phyloP scores from a whole-genome alignment of 2,329 filamentous ascomycete species.

The Didymella glomerata region DNA sequence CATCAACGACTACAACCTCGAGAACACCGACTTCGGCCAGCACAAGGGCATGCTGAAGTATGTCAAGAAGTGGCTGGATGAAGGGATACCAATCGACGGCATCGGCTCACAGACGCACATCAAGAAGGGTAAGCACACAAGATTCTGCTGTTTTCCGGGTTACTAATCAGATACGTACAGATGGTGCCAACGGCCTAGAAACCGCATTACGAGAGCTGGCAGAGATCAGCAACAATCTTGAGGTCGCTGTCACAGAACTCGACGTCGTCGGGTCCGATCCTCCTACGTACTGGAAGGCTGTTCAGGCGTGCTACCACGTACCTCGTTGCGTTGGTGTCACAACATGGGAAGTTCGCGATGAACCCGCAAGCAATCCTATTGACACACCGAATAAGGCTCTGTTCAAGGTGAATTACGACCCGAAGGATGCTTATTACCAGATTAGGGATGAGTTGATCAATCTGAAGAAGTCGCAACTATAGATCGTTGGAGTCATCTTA shows the following conservation, averaged over 20 bases:
- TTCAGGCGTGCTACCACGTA: conserved; percentile 66
- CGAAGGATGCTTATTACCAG: conserved; percentile 52
- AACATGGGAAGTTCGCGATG: conserved; percentile 64
- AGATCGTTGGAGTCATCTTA: too few relatives aligned
- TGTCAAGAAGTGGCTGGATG: conserved; percentile 70
- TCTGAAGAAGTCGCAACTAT: not conserved
- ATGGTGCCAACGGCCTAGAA: not conserved
- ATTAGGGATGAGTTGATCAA: not conserved
- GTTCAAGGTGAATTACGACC: conserved; percentile 55
- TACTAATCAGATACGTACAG: not conserved
- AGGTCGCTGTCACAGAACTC: conserved; percentile 73
- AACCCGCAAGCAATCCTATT: conserved; percentile 24
- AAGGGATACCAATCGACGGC: conserved; percentile 71
- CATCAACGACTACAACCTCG: conserved; percentile 77
- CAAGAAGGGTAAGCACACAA: conserved; percentile 9
- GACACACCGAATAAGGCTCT: conserved; percentile 55
- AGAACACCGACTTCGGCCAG: conserved; percentile 65
- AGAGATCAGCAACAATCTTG: conserved; percentile 32
- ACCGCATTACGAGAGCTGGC: not conserved
- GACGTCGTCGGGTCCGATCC: conserved; percentile 68
- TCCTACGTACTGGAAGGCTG: conserved; percentile 64
- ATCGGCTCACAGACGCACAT: conserved; percentile 64
- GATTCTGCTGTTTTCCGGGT: too few relatives aligned
- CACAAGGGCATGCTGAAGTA: conserved; percentile 62
- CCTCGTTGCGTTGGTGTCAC: conserved; percentile 72